These are phyloP conservation scores for Pholiota conissans DNA, from an alignment of 768 basidiomycete species.

Conservation along the genomic window DNA sequence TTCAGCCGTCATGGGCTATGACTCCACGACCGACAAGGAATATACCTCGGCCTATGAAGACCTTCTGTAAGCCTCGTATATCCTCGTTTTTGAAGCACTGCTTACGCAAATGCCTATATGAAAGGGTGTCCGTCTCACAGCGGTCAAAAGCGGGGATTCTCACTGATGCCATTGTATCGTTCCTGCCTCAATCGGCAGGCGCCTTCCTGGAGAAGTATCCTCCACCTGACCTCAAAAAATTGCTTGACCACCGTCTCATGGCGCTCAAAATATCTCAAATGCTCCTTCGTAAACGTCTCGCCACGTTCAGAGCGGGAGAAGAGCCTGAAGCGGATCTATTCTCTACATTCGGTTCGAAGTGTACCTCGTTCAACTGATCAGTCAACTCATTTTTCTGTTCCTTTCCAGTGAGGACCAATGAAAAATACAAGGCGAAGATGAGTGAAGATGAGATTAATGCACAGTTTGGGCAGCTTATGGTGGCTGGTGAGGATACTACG, in stretches of 20 bases:
- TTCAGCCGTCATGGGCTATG: slow-evolving; percentile 8
- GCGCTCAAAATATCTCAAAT: background rate
- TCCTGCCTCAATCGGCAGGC: background rate
- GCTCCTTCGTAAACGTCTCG: background rate
- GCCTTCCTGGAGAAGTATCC: background rate
- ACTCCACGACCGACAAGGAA: background rate
- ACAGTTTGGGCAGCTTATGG: slow-evolving; percentile 6
- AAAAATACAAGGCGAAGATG: background rate
- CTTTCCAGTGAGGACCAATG: background rate
- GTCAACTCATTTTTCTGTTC: background rate
- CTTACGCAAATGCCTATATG: background rate
- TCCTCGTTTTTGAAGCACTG: background rate
- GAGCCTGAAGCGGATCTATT: background rate
- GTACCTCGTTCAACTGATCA: background rate
- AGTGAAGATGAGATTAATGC: background rate
- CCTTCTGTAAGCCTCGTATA: background rate
- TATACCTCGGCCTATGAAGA: background rate
- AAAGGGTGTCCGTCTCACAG: background rate
- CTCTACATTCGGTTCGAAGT: background rate
- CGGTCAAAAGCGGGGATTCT: slow-evolving; percentile 1
- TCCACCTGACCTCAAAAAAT: background rate
- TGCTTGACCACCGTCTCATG: background rate
- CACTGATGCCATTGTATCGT: background rate
- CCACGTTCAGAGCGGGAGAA: background rate
- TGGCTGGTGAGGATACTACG: slow-evolving; percentile 9